Conservation (phyloP, 2,329 filamentous ascomycete species). For the Fusarium ramigenum region DNA sequence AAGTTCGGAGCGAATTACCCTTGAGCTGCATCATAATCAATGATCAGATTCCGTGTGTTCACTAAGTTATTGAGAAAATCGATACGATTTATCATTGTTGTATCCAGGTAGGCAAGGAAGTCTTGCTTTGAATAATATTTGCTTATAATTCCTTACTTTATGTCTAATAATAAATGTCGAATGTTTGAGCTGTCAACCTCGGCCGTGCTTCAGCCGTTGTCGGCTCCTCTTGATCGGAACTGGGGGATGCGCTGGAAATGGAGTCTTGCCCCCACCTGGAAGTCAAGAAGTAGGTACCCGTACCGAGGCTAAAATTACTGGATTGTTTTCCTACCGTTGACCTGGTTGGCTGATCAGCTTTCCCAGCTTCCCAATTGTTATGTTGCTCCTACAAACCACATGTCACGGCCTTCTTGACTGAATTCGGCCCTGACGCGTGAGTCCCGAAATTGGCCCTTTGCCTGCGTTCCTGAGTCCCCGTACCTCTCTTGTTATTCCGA, state of each 20-base stretch:
- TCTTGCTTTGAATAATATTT: neutral
- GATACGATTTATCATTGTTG: neutral
- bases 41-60: neutral
- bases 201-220: conserved; percentile 32
- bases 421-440: conserved; percentile 43
- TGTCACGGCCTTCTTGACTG: conserved; percentile 39
- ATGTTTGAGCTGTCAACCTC: conserved; percentile 17
- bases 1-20: neutral
- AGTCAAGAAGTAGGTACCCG: conserved; percentile 12
- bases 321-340: conserved; percentile 11
- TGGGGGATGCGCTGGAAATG: conserved; percentile 18
- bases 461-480: conserved; percentile 19
- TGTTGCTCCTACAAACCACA: conserved; percentile 34
- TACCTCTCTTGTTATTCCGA: conserved; percentile 17
- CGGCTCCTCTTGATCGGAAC: conserved; percentile 19
- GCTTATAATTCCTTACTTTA: neutral
- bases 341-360: conserved; percentile 27
- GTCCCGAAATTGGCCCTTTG: conserved; percentile 26
- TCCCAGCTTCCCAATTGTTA: conserved; percentile 23
- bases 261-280: conserved; percentile 29
- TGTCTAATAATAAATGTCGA: neutral
- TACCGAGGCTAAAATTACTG: conserved; percentile 40
- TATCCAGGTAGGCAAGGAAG: neutral
- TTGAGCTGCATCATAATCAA: neutral
- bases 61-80: neutral